phyloP scores from a whole-genome alignment of 2,329 filamentous ascomycete genomes.

The Endocalyx cinctus region DNA sequence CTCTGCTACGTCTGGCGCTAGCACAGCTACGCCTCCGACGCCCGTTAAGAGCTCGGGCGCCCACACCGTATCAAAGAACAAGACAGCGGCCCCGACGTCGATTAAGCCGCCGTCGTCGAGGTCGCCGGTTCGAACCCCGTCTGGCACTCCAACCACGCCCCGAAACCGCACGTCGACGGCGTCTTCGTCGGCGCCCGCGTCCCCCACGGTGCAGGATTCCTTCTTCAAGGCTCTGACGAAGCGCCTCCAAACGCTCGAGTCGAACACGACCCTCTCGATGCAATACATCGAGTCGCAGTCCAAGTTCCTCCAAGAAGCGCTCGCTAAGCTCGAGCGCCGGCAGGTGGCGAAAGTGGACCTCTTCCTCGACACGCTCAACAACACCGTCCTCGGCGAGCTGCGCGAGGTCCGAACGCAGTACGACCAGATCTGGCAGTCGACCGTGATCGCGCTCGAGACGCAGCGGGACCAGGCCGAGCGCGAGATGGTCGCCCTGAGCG shows the following conservation, averaged over 20 bases:
- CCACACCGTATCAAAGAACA: slow-evolving; percentile 15
- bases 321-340: slow-evolving; percentile 79
- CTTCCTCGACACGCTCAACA: slow-evolving; percentile 82
- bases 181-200: slow-evolving; percentile 44
- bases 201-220: slow-evolving; percentile 88
- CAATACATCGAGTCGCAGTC: slow-evolving; percentile 98
- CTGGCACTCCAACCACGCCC: slow-evolving; percentile 19
- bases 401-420: slow-evolving; percentile 77
- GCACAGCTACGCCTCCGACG: slow-evolving; percentile 11
- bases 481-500: slow-evolving; percentile 77
- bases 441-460: slow-evolving; percentile 83
- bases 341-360: slow-evolving; percentile 78
- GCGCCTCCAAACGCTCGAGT: slow-evolving; percentile 82
- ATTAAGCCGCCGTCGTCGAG: slow-evolving; percentile 23
- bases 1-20: slow-evolving; percentile 8
- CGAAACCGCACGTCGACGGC: slow-evolving; percentile 35
- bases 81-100: slow-evolving; percentile 20
- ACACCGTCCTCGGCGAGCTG: slow-evolving; percentile 78
- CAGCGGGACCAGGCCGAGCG: slow-evolving; percentile 80
- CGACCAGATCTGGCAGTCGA: slow-evolving; percentile 94
- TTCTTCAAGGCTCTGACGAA: slow-evolving; percentile 98
- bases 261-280: slow-evolving; percentile 86
- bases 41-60: slow-evolving; percentile 11
- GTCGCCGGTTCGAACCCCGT: slow-evolving; percentile 11
- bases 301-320: slow-evolving; percentile 79